Conservation (phyloP, 441 rosid genomes). For the Erodium texanum region DNA sequence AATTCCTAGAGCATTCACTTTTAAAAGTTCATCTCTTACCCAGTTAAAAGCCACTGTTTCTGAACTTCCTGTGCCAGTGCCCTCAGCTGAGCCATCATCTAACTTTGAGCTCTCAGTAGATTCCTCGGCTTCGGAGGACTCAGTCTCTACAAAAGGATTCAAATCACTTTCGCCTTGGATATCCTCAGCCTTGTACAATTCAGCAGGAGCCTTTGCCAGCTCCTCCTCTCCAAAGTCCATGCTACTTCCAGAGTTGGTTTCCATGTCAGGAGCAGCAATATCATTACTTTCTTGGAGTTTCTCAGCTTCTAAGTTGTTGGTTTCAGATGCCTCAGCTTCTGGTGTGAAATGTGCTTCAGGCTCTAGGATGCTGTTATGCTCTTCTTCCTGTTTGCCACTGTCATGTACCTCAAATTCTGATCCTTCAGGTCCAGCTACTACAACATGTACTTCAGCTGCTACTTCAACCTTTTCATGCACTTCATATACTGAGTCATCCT, state of each 20-base stretch:
- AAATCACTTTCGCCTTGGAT: too few relatives aligned
- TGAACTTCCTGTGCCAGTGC: slow-evolving; percentile 9
- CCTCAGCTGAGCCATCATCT: slow-evolving; percentile 9
- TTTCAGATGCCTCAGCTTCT: background rate
- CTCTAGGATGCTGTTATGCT: background rate
- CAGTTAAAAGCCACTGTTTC: slow-evolving; percentile 2
- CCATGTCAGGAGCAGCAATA: background rate
- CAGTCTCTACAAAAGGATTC: background rate
- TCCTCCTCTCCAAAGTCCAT: background rate
- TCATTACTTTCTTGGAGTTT: background rate
- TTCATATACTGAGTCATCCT: too few relatives aligned
- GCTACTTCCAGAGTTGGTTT: background rate
- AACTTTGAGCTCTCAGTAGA: slow-evolving; percentile 13
- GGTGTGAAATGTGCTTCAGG: too few relatives aligned
- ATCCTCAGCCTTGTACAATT: too few relatives aligned
- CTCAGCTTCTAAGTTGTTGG: slow-evolving; percentile 2
- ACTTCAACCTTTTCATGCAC: slow-evolving; percentile 7
- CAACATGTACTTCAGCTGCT: background rate
- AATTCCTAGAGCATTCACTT: slow-evolving; percentile 19
- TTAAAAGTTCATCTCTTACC: slow-evolving; percentile 15
- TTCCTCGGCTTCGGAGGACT: slow-evolving; percentile 15
- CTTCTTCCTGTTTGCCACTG: background rate
- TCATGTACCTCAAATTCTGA: background rate
- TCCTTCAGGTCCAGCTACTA: background rate
- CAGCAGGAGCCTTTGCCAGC: background rate